Percentiles rank a stretch among this genome's conserved stretches.
Conservation (phyloP, 192 early-diverging fungal genomes). For the Backusella tarrabulga region DNA sequence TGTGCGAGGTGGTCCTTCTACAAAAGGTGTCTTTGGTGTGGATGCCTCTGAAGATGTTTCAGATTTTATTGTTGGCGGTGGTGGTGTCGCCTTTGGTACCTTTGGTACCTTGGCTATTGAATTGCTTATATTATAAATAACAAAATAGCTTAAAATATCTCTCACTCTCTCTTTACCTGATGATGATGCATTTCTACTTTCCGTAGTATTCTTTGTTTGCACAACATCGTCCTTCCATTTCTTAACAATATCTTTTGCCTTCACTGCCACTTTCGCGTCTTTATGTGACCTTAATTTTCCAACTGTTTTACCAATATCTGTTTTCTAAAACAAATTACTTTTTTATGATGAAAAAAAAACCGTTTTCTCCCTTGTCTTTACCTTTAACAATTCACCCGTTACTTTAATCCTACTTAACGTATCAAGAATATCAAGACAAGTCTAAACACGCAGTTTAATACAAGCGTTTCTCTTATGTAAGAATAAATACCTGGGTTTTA, state of each 20-base stretch:
- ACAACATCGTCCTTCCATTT: constrained; percentile 78
- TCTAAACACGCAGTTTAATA: constrained; percentile 6
- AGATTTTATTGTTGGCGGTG: constrained; percentile 19
- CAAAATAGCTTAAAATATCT: not conserved
- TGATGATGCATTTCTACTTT: not conserved
- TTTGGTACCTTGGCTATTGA: not conserved
- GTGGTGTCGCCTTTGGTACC: not conserved
- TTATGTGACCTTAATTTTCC: constrained; percentile 67
- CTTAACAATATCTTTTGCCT: constrained; percentile 69
- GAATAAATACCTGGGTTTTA: constrained; percentile 11
- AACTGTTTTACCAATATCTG: constrained; percentile 66
- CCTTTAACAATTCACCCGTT: constrained; percentile 53
- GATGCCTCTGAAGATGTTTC: constrained; percentile 37
- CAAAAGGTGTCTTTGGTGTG: constrained; percentile 29
- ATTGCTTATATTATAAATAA: not conserved
- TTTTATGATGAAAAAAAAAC: not conserved
- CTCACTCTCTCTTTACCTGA: not conserved
- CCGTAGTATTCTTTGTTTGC: not conserved
- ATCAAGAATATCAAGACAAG: constrained; percentile 37
- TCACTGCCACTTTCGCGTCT: constrained; percentile 52
- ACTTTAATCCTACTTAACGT: constrained; percentile 41
- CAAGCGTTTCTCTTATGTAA: not conserved
- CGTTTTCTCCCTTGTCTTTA: constrained; percentile 4
- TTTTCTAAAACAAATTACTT: not conserved
- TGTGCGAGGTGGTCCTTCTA: constrained; percentile 46